Base-by-base conservation (phyloP, 1,284 basidiomycete genomes). In the Microbotryum intermedium region DNA sequence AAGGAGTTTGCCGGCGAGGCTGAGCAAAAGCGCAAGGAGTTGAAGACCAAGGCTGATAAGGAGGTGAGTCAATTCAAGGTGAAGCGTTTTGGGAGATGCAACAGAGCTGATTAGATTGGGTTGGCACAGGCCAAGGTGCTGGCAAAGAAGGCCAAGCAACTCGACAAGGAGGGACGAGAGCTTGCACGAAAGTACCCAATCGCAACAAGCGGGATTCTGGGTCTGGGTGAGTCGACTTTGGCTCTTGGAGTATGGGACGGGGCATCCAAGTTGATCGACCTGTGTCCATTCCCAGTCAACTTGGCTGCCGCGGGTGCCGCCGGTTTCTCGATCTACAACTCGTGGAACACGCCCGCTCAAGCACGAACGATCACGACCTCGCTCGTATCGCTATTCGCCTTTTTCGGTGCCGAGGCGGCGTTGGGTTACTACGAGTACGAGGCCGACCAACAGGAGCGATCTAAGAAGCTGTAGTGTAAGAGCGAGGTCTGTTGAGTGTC, bases 281-380 rank as follows among this genome's bases (percentile, higher is more conserved):
- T 6, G 25, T 30, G 29, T n/a, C 18, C 44, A n/a, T 55, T 39
- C 51, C 5, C 66, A 85, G 83, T 86, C 61, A 90, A 90, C 72
- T 74, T 84, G 5, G 83, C 80, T 16, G 74, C 90, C 21, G 70
- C 90, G 28, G 84, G 84, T 11, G 76, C 81, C 4, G 76, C 88
- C 30, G 84, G 85, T 2, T 90, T 85, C 74, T 76, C 82, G 61
- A 80, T 81, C 0, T 88, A 87, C 76, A 72, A 75, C 57, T 79
- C 88, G 74, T 89, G 88, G 86, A 72, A 78, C 75, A 74, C 76
- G 59, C 81, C 81, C 16, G 73, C 72, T 5, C 90, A 88, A 88
- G 86, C 90, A 74, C 77, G 83, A 21, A 74, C 79, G 11, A 81
- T 90, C 8, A 83, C 83, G 25, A 81, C 81, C 9, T 76, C 86